Base-by-base conservation (phyloP, 495 filamentous ascomycete species). In the Podospora tetraspora region DNA sequence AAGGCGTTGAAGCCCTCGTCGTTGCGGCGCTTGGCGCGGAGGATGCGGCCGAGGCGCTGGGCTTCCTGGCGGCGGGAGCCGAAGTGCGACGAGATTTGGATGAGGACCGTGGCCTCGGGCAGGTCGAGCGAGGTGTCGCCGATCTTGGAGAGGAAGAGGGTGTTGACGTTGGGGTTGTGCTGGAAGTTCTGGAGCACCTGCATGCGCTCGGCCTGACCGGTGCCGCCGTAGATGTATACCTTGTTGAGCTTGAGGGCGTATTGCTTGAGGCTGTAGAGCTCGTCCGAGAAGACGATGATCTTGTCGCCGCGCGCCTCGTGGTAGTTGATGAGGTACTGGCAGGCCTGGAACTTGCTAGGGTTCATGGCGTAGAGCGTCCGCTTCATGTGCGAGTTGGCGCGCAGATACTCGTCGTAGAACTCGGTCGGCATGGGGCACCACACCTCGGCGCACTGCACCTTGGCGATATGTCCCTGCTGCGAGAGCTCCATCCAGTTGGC, bases 1-100 rank as follows among this genome's bases (percentile, higher is more conserved):
- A 99, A 99, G 0, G 95, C 95, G 79, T 99, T 99, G 81, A 99
- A 99, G 22, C 96, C 96, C 78, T 98, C 95, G 79, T 99, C 95
- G 74, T 97, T 98, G 69, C 96, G 85, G 34, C 95, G 89, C 78
- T 99, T 99, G 23, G 95, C 95, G 74, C 95, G 87, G 12, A 99
- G 89, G 74, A 99, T 99, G 43, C 95, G 90, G 12, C 95, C 95
- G 1, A 99, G 85, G 2, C 95, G 89, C 75, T 99, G 95, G 0
- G 95, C 95, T 77, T 99, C 95, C 77, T 99, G 95, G 78, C 95
- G 90, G 69, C 95, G 93, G 13, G 95, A 98, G 68, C 95, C 95
- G 72, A 97, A 99, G 79, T 99, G 95, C 1, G 94, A 97, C 3
- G 94, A 97, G 66, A 99, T 97, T 71, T 99, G 95, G 73, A 99